A percentile compares a stretch with the other conserved stretches of the same genome.
These are phyloP conservation scores for Syzygium syzygioides DNA, from an alignment of 441 rosid genomes.

Conservation along the genomic window DNA sequence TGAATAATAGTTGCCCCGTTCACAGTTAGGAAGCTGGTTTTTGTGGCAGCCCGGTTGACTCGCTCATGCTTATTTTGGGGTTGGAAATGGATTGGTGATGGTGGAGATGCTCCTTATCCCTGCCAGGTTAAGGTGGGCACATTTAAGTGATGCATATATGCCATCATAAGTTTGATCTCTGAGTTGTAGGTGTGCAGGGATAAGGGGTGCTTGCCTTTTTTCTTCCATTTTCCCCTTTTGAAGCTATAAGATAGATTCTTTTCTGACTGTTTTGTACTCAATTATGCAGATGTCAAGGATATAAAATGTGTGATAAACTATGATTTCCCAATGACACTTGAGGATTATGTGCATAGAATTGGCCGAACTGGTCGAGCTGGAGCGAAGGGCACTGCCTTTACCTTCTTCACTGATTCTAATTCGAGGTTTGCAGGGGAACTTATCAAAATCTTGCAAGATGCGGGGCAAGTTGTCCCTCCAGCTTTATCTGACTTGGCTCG, in stretches of 20 bases:
- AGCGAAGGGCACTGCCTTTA: constrained; percentile 85
- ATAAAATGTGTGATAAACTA: constrained; percentile 96
- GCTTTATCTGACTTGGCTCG: constrained; percentile 59
- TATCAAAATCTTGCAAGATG: constrained; percentile 81
- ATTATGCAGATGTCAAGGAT: constrained; percentile 93
- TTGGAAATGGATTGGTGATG: constrained; percentile 33
- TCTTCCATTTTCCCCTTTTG: constrained; percentile 4
- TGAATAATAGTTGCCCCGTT: constrained; percentile 43
- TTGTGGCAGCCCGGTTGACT: constrained; percentile 94
- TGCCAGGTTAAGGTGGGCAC: constrained; percentile 99
- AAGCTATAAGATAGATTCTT: not conserved
- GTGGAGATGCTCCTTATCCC: constrained; percentile 88
- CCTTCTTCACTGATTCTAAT: constrained; percentile 81
- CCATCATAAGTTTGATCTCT: constrained; percentile 68
- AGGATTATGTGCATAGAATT: constrained; percentile 95
- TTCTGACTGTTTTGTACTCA: constrained; percentile 4
- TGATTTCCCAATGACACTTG: constrained; percentile 87
- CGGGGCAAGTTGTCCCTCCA: constrained; percentile 74
- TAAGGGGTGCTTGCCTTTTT: constrained; percentile 45
- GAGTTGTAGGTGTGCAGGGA: constrained; percentile 80
- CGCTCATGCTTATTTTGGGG: constrained; percentile 29
- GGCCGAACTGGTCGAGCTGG: constrained; percentile 99
- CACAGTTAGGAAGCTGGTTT: constrained; percentile 89
- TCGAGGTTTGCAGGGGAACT: constrained; percentile 83
- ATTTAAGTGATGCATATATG: constrained; percentile 70